phyloP scores from a whole-genome alignment of 257 asterid species.

The Solanum sejunctum region DNA sequence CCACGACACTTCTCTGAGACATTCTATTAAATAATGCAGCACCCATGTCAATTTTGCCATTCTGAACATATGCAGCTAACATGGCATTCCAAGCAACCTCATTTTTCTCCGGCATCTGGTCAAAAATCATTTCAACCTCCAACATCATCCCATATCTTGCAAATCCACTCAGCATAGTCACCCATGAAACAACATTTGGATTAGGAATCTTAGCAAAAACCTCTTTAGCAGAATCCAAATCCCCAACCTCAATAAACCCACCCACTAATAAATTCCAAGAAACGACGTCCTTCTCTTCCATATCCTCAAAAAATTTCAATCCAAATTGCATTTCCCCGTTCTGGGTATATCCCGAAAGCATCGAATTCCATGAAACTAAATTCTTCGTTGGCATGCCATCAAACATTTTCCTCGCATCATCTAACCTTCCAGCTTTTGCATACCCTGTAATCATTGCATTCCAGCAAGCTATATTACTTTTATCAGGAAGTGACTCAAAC shows the following conservation, averaged over 20 bases:
- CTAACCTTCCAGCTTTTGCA: conserved; percentile 16
- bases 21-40: conserved; percentile 10
- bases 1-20: conserved; percentile 19
- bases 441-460: conserved; percentile 40
- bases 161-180: conserved; percentile 25
- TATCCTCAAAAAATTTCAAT: conserved; percentile 17
- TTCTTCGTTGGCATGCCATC: conserved; percentile 15
- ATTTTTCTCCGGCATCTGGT: conserved; percentile 10
- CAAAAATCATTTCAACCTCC: conserved; percentile 18
- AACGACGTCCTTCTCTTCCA: conserved; percentile 15
- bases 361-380: conserved; percentile 25
- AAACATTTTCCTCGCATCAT: conserved; percentile 20
- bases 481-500: conserved; percentile 23
- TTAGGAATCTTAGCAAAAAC: conserved; percentile 14
- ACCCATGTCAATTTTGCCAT: conserved; percentile 15
- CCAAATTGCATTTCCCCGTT: conserved; percentile 19
- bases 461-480: conserved; percentile 25
- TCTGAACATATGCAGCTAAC: conserved; percentile 25
- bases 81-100: conserved; percentile 32
- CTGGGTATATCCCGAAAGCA: conserved; percentile 23
- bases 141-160: conserved; percentile 10
- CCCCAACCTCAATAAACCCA: conserved; percentile 16
- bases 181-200: conserved; percentile 22
- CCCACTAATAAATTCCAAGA: conserved; percentile 24
- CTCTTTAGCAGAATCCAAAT: conserved; percentile 16